Evolutionary conservation across 2,329 filamentous ascomycete species (phyloP).

Genomic region (Drechslerella dactyloides): DNA sequence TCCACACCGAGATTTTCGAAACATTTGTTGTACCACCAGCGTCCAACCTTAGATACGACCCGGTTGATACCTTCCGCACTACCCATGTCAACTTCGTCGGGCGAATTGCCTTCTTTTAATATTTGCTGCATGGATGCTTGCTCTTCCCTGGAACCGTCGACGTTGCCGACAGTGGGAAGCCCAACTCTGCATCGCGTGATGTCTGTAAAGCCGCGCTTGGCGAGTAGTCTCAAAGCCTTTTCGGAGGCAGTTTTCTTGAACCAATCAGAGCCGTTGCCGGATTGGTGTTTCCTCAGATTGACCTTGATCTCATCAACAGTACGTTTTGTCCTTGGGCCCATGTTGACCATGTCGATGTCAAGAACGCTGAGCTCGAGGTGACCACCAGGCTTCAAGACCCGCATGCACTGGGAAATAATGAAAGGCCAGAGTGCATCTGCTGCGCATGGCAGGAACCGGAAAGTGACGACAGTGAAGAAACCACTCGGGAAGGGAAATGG

Average conservation of each 20-base stretch:
- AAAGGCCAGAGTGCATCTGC: constrained; percentile 73
- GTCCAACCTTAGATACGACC: constrained; percentile 87
- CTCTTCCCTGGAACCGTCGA: constrained; percentile 61
- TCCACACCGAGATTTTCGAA: constrained; percentile 70
- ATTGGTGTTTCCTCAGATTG: constrained; percentile 66
- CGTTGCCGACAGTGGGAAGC: constrained; percentile 67
- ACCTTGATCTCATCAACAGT: constrained; percentile 75
- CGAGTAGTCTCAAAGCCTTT: constrained; percentile 69
- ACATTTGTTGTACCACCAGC: constrained; percentile 96
- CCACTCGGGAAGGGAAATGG: constrained; percentile 77
- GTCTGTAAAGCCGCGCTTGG: constrained; percentile 72
- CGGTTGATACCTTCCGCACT: constrained; percentile 77
- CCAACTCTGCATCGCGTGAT: constrained; percentile 79
- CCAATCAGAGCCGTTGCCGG: constrained; percentile 64
- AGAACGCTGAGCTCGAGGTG: constrained; percentile 80
- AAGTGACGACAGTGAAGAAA: constrained; percentile 77
- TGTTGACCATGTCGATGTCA: constrained; percentile 80
- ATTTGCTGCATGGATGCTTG: constrained; percentile 49
- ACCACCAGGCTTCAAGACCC: constrained; percentile 77
- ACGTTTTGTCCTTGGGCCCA: constrained; percentile 74
- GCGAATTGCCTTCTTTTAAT: constrained; percentile 53
- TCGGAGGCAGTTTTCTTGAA: constrained; percentile 60
- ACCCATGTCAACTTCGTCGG: constrained; percentile 58
- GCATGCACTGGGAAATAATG: constrained; percentile 75
- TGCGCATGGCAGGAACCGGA: constrained; percentile 75